A percentile compares a stretch with the other conserved stretches of the same genome.
Conservation (phyloP, 23 red algal genomes). For the Cyanidioschyzon merolae region DNA sequence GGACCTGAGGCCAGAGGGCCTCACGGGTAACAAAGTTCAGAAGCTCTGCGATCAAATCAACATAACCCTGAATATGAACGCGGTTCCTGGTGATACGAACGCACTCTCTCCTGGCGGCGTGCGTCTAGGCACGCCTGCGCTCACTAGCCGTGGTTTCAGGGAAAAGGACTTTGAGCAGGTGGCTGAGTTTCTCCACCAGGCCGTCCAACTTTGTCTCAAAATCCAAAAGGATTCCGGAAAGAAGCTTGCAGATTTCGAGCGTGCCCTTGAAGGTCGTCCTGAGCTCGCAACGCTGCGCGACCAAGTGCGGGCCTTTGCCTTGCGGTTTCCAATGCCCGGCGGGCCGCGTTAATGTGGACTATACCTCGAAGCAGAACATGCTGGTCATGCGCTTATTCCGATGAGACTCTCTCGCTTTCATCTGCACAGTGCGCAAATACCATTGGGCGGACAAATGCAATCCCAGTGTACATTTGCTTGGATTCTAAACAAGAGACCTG, state of each 20-base stretch:
- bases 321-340: slow-evolving; percentile 10
- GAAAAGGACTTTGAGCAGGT: slow-evolving; percentile 88
- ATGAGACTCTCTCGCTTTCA: no score
- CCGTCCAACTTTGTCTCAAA: slow-evolving; percentile 41
- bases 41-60: slow-evolving; percentile 71
- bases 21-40: slow-evolving; percentile 76
- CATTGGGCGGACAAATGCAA: no score
- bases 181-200: slow-evolving; percentile 66
- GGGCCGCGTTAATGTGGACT: background rate
- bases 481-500: no score
- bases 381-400: background rate
- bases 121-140: slow-evolving; percentile 74
- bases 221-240: slow-evolving; percentile 55
- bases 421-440: no score
- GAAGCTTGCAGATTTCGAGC: slow-evolving; percentile 72
- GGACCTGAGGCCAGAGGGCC: slow-evolving; percentile 64
- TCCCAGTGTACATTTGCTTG: no score
- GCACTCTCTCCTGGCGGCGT: slow-evolving; percentile 89
- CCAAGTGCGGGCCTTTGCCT: background rate
- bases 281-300: background rate
- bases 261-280: slow-evolving; percentile 16
- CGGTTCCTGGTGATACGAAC: slow-evolving; percentile 79
- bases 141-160: slow-evolving; percentile 73
- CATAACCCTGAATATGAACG: slow-evolving; percentile 97
- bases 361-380: no score